These are phyloP conservation scores for Leptosphaerulina australis DNA, from an alignment of 2,329 filamentous ascomycete genomes.

Conservation along the genomic window DNA sequence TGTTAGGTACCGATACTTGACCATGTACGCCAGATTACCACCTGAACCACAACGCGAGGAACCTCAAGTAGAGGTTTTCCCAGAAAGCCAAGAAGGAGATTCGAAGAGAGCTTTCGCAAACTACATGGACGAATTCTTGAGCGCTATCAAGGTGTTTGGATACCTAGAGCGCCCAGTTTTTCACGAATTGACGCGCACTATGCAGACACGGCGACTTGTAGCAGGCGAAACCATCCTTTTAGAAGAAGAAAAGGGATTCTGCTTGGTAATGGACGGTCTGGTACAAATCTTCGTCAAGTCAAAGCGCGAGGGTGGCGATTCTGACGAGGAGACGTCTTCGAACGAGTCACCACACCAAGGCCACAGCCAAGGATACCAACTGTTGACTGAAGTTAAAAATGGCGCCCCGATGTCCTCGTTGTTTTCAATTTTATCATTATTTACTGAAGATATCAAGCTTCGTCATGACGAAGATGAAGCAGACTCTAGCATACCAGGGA, in stretches of 20 bases:
- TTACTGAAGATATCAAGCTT: constrained; percentile 91
- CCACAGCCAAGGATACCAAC: constrained; percentile 84
- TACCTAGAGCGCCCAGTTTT: constrained; percentile 96
- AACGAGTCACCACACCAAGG: constrained; percentile 66
- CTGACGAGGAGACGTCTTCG: constrained; percentile 48
- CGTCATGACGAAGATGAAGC: constrained; percentile 68
- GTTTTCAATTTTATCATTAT: constrained; percentile 95
- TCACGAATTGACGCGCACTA: constrained; percentile 94
- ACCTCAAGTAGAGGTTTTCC: constrained; percentile 92
- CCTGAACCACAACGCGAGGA: constrained; percentile 96
- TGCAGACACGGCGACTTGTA: constrained; percentile 97
- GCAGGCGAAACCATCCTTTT: constrained; percentile 93
- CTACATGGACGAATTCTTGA: constrained; percentile 96
- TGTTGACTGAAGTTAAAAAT: constrained; percentile 96
- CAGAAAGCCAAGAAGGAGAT: constrained; percentile 87
- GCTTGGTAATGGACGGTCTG: constrained; percentile 91
- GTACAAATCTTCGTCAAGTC: constrained; percentile 99
- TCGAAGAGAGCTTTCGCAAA: constrained; percentile 91
- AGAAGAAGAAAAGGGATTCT: constrained; percentile 98
- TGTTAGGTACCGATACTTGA: constrained; percentile 91
- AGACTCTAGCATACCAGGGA: constrained; percentile 36
- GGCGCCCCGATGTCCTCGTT: constrained; percentile 97
- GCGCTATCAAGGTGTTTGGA: constrained; percentile 98
- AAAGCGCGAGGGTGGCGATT: constrained; percentile 57
- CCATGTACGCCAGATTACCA: constrained; percentile 93